Base-by-base conservation (phyloP, 2,329 filamentous ascomycete genomes). In the Alternaria ethzedia region DNA sequence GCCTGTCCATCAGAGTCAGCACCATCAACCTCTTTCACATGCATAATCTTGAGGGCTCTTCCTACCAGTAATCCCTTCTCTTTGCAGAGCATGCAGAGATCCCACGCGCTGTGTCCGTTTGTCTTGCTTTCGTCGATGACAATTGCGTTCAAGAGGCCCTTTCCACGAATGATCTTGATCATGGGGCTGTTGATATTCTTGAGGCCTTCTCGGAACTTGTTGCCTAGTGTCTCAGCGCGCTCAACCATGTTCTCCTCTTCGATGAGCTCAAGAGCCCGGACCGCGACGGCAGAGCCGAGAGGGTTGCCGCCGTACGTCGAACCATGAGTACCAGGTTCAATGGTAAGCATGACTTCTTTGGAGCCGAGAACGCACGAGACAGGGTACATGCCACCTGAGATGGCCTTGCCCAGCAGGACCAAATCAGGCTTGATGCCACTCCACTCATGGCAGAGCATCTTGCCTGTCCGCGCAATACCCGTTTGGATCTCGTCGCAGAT, bases 401-500 rank as follows among this genome's bases (percentile, higher is more conserved):
- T 97, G 72, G 96, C 96, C 85, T 99, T 99, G 77, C 96, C 96
- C 32, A 99, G 89, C 51, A 97, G 90, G 23, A 99, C 91, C 76
- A 99, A 87, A 79, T 99, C 96, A 43, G 95, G 96, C 85, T 95
- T 96, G 85, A 99, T 94, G 71, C 90, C 92, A 60, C 92, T 90
- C 94, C 96, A 98, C 82, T 99, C 89, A 76, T 92, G 91, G 86
- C 94, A 97, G 58, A 99, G 89, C 84, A 99, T 91, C 77, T 91
- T 92, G 57, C 96, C 96, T 17, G 96, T 99, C 68, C 96, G 90
- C 58, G 94, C 96, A 78, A 99, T 97, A 70, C 95, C 95, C 6
- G 96, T 99, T 83, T 99, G 96, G 75, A 99, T 97, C 86, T 99
- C 96, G 80, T 99, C 96, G 81, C 93, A 97, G 81, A 99, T 98